Evolutionary conservation across 192 early-diverging fungal genomes (phyloP).

Genomic region (Coemansia sp.): DNA sequence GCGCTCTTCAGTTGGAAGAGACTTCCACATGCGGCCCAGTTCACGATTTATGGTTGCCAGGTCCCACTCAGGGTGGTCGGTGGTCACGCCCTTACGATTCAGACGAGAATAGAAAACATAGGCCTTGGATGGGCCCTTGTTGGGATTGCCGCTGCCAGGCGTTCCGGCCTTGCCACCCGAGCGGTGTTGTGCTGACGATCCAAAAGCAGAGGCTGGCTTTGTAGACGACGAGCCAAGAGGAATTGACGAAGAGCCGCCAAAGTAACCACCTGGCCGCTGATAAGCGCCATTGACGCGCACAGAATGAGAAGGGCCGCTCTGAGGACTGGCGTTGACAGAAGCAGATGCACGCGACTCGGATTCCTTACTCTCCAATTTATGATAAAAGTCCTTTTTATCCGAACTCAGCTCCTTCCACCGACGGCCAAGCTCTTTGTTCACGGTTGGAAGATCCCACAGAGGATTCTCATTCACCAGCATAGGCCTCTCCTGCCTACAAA

Average conservation of each 20-base stretch:
- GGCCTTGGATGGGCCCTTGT: slow-evolving; percentile 55
- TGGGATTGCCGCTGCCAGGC: slow-evolving; percentile 24
- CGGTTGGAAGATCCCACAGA: slow-evolving; percentile 48
- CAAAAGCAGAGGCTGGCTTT: slow-evolving; percentile 6
- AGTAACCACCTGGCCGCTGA: slow-evolving; percentile 28
- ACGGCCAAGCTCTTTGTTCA: slow-evolving; percentile 57
- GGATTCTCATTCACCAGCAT: slow-evolving; percentile 39
- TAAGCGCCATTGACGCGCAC: slow-evolving; percentile 15
- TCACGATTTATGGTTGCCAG: slow-evolving; percentile 52
- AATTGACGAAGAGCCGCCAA: slow-evolving; percentile 10
- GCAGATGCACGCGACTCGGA: slow-evolving; percentile 31
- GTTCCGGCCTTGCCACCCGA: slow-evolving; percentile 14
- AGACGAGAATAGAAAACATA: slow-evolving; percentile 51
- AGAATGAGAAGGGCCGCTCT: background rate
- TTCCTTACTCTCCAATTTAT: slow-evolving; percentile 43
- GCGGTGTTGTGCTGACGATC: background rate
- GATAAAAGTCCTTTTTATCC: slow-evolving; percentile 36
- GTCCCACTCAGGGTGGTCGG: slow-evolving; percentile 48
- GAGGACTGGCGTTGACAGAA: slow-evolving; percentile 5
- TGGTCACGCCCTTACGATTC: slow-evolving; percentile 38
- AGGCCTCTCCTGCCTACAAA: slow-evolving; percentile 48
- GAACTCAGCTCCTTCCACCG: slow-evolving; percentile 50
- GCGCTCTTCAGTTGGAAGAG: slow-evolving; percentile 35
- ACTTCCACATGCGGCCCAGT: slow-evolving; percentile 55
- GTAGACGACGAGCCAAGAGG: slow-evolving; percentile 5